phyloP scores from a whole-genome alignment of 768 basidiomycete genomes.

The Tulasnella sp. region DNA sequence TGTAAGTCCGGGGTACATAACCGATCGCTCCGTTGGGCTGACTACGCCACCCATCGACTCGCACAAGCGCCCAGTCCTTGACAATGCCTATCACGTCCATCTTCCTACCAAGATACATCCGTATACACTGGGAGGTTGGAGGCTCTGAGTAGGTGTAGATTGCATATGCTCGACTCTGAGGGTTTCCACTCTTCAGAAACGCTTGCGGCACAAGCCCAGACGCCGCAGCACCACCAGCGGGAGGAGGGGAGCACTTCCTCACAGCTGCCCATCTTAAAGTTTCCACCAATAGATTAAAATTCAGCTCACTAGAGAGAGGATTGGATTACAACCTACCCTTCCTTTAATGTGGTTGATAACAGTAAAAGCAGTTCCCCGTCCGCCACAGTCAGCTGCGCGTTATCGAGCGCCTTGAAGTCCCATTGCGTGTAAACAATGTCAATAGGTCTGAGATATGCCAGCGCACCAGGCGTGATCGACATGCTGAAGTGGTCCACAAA shows the following conservation, averaged over 20 bases:
- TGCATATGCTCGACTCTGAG: background rate
- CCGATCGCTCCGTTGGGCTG: background rate
- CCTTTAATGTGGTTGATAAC: background rate
- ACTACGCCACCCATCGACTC: background rate
- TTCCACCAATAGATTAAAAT: background rate
- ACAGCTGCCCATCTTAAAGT: background rate
- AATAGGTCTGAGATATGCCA: too few species aligned
- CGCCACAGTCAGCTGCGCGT: background rate
- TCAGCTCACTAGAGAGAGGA: background rate
- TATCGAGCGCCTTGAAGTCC: background rate
- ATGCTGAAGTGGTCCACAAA: too few species aligned
- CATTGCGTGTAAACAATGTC: background rate
- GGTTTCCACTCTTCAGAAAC: background rate
- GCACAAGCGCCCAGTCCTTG: background rate
- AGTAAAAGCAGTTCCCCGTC: background rate
- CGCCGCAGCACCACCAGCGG: background rate
- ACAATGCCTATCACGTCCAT: background rate
- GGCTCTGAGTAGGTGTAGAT: background rate
- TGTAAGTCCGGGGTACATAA: background rate
- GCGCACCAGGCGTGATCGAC: too few species aligned
- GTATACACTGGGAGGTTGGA: background rate
- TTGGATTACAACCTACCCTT: background rate
- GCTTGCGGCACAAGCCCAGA: background rate
- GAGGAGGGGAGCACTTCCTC: background rate
- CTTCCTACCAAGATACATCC: background rate